These are phyloP conservation scores for Fraxinus albicans DNA, from an alignment of 305 asterid genomes.

Conservation along the genomic window DNA sequence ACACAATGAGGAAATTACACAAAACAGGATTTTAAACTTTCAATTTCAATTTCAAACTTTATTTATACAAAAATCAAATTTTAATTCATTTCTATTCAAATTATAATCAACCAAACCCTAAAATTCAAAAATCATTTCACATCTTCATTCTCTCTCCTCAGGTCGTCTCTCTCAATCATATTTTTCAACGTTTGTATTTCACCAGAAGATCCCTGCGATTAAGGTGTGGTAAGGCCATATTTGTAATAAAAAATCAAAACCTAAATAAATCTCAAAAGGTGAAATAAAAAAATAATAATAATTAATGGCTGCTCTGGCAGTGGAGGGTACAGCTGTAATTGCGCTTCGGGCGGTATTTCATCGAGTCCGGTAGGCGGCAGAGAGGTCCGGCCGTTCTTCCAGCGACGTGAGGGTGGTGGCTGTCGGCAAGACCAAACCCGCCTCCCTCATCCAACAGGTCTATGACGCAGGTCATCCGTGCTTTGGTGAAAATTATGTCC, in stretches of 20 bases:
- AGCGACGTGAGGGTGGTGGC: slow-evolving; percentile 78
- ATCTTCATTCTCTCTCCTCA: too few relatives aligned
- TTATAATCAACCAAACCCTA: too few relatives aligned
- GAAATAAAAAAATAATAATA: neutral
- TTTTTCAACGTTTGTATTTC: neutral
- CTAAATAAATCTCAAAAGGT: neutral
- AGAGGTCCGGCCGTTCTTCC: slow-evolving; percentile 72
- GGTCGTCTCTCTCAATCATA: neutral
- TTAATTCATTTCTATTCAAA: too few relatives aligned
- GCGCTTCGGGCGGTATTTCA: slow-evolving; percentile 64
- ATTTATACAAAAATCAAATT: too few relatives aligned
- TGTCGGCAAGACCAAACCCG: slow-evolving; percentile 80
- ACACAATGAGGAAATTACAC: too few relatives aligned
- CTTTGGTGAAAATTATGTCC: slow-evolving; percentile 85
- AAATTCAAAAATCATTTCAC: too few relatives aligned
- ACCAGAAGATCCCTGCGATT: neutral
- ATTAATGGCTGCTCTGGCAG: slow-evolving; percentile 71
- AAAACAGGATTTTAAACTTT: too few relatives aligned
- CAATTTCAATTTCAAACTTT: too few relatives aligned
- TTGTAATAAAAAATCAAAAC: neutral
- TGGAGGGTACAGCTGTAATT: slow-evolving; percentile 55
- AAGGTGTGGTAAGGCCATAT: neutral
- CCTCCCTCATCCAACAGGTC: slow-evolving; percentile 57
- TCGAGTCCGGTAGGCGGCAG: slow-evolving; percentile 67
- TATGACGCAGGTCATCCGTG: slow-evolving; percentile 78